phyloP scores from a whole-genome alignment of 2,329 filamentous ascomycete genomes.

The Thelonectria olida region DNA sequence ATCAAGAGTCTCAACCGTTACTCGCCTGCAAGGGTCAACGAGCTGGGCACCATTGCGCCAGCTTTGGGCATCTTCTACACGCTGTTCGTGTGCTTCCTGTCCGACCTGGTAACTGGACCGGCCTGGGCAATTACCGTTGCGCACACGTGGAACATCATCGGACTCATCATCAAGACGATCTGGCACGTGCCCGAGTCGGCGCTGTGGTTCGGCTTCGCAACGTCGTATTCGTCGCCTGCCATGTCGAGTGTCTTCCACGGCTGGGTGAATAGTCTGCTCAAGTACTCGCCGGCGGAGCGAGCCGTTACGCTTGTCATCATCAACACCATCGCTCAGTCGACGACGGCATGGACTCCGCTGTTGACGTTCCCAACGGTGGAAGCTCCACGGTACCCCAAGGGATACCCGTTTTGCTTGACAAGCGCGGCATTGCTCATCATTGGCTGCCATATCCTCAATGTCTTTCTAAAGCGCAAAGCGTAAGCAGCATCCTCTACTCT shows the following conservation, averaged over 20 bases:
- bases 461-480: conserved; percentile 35
- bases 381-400: conserved; percentile 53
- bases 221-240: conserved; percentile 57
- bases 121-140: conserved; percentile 65
- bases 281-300: conserved; percentile 56
- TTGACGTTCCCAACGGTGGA: conserved; percentile 59
- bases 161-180: conserved; percentile 60
- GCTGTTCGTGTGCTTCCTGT: conserved; percentile 62
- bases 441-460: conserved; percentile 35
- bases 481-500: conserved; percentile 3
- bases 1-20: conserved; percentile 64
- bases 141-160: conserved; percentile 60
- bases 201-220: conserved; percentile 48
- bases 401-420: conserved; percentile 49
- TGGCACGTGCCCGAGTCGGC: conserved; percentile 64
- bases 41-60: conserved; percentile 61
- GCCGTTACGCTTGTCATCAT: conserved; percentile 60
- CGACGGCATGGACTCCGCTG: conserved; percentile 65
- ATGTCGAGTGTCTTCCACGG: conserved; percentile 65
- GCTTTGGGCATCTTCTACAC: conserved; percentile 67
- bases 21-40: conserved; percentile 57
- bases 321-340: conserved; percentile 62
- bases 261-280: conserved; percentile 62
- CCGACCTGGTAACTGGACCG: conserved; percentile 61
- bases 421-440: conserved; percentile 44